These are phyloP conservation scores for Nakazawaea ishiwadae DNA, from an alignment of 805 yeast genomes.

Conservation along the genomic window DNA sequence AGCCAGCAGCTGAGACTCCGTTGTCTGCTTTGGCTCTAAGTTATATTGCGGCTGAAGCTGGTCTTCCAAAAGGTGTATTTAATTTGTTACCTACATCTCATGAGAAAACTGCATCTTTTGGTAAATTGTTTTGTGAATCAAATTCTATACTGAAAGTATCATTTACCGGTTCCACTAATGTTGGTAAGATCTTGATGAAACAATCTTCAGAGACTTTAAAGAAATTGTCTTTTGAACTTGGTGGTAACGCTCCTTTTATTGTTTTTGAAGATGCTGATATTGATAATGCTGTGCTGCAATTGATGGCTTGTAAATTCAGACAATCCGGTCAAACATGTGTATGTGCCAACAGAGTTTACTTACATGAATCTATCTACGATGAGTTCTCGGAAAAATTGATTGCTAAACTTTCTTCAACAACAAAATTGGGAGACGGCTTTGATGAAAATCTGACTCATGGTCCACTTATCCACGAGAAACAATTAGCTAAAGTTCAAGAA, in stretches of 20 bases:
- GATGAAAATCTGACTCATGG: conserved; percentile 63
- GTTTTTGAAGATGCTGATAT: conserved; percentile 71
- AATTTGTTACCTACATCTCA: conserved; percentile 54
- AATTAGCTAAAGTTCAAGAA: conserved; percentile 53
- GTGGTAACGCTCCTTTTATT: conserved; percentile 79
- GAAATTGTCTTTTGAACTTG: conserved; percentile 69
- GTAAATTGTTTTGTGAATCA: conserved; percentile 52
- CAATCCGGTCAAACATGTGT: conserved; percentile 82
- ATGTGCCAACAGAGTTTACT: conserved; percentile 68
- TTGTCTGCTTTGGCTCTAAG: conserved; percentile 67
- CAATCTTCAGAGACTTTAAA: conserved; percentile 61
- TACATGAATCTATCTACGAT: conserved; percentile 63
- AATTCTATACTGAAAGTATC: conserved; percentile 60
- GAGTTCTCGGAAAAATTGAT: conserved; percentile 48
- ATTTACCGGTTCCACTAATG: conserved; percentile 75
- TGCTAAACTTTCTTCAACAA: conserved; percentile 33
- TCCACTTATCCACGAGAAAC: conserved; percentile 62
- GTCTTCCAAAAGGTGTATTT: conserved; percentile 65
- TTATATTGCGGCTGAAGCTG: conserved; percentile 56
- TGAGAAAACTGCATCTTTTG: conserved; percentile 39
- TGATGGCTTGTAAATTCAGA: conserved; percentile 64
- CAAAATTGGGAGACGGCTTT: conserved; percentile 61
- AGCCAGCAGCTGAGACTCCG: conserved; percentile 78
- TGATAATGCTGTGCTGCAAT: conserved; percentile 61
- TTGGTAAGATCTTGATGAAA: conserved; percentile 62